A percentile compares a stretch with the other conserved stretches of the same genome.
Conservation (phyloP, 1,139 yeast species). For the Meyerozyma elateridarum region DNA sequence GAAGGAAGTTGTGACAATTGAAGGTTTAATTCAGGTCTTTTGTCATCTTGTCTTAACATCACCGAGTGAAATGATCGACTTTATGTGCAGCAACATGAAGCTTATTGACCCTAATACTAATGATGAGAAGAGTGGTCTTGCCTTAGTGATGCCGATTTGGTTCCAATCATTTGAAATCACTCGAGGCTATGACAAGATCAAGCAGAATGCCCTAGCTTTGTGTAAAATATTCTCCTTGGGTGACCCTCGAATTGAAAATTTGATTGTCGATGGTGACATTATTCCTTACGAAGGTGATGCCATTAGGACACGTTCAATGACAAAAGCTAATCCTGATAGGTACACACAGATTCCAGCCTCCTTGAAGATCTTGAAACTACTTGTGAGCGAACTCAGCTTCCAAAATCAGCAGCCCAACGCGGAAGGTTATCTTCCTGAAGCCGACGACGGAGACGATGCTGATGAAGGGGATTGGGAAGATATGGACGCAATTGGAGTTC, state of each 20-base stretch:
- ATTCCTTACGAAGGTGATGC: constrained; percentile 56
- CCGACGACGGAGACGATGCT: constrained; percentile 35
- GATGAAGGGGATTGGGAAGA: constrained; percentile 81
- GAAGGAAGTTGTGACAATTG: constrained; percentile 66
- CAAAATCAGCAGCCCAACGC: constrained; percentile 49
- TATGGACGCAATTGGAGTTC: constrained; percentile 59
- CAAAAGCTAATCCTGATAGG: constrained; percentile 59
- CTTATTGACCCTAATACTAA: constrained; percentile 24
- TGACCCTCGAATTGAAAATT: constrained; percentile 46
- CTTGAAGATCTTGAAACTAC: constrained; percentile 65
- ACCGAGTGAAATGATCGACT: constrained; percentile 48
- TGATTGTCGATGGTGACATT: constrained; percentile 74
- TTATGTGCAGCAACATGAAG: constrained; percentile 42
- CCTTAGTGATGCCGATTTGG: constrained; percentile 67
- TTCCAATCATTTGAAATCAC: constrained; percentile 74
- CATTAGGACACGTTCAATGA: constrained; percentile 82
- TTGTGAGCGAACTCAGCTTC: constrained; percentile 63
- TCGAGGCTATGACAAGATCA: constrained; percentile 72
- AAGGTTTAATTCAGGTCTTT: constrained; percentile 71
- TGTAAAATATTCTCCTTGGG: constrained; percentile 56
- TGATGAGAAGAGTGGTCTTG: constrained; percentile 31
- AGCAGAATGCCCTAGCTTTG: constrained; percentile 67
- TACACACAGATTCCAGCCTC: constrained; percentile 67
- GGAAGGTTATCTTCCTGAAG: constrained; percentile 29
- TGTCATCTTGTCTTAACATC: constrained; percentile 65